These are phyloP conservation scores for Striga hermonthica DNA, from an alignment of 305 asterid species.

Conservation along the genomic window DNA sequence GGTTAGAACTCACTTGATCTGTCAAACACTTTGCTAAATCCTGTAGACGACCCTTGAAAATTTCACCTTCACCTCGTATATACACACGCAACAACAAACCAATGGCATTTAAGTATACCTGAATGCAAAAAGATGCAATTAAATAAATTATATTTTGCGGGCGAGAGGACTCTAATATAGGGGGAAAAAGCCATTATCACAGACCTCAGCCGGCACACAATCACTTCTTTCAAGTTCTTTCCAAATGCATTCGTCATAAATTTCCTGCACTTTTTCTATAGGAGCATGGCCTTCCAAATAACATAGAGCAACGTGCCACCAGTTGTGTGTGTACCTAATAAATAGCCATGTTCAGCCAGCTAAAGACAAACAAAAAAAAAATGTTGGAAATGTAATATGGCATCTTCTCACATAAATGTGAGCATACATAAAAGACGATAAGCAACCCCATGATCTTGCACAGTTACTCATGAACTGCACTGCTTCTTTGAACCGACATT, in stretches of 20 bases:
- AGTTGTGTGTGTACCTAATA: conserved; percentile 87
- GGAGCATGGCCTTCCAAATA: conserved; percentile 83
- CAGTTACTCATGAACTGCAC: conserved; percentile 82
- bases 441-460: conserved; percentile 68
- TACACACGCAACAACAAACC: conserved; percentile 73
- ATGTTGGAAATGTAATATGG: neutral
- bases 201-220: conserved; percentile 68
- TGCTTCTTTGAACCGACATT: conserved; percentile 91
- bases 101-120: conserved; percentile 84
- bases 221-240: conserved; percentile 83
- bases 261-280: conserved; percentile 56
- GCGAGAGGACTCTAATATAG: neutral
- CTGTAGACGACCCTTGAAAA: conserved; percentile 61
- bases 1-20: conserved; percentile 58
- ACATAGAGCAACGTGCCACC: conserved; percentile 99
- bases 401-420: conserved; percentile 6
- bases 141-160: conserved; percentile 17
- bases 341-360: conserved; percentile 30
- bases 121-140: conserved; percentile 27
- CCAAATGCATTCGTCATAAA: conserved; percentile 70
- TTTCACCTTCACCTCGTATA: conserved; percentile 53
- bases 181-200: conserved; percentile 18
- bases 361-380: conserved; percentile 6
- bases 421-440: conserved; percentile 86
- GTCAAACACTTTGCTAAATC: conserved; percentile 52